These are phyloP conservation scores for Trypanosoma grayi DNA, from an alignment of 208 protist species.

Conservation along the genomic window DNA sequence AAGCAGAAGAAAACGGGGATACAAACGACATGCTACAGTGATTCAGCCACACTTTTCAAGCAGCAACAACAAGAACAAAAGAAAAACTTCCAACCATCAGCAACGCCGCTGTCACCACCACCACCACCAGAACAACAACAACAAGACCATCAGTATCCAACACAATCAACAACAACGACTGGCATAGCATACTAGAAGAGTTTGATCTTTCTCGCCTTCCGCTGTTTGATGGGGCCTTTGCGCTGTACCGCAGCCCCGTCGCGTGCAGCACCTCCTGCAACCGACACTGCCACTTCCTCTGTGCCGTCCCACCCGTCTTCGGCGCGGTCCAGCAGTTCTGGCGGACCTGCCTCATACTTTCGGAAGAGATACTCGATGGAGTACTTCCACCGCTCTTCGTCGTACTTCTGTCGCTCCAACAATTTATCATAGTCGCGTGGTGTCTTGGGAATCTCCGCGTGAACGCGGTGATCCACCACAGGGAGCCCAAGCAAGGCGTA, in stretches of 20 bases:
- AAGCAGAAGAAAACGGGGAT: no score
- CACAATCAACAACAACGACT: not conserved
- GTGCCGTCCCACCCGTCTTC: conserved; percentile 73
- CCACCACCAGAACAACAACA: not conserved
- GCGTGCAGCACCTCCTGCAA: conserved; percentile 28
- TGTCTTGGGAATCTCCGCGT: conserved; percentile 82
- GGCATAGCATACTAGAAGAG: conserved; percentile 48
- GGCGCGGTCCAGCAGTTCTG: conserved; percentile 68
- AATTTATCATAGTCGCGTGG: conserved; percentile 77
- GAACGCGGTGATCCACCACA: conserved; percentile 73
- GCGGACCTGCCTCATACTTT: conserved; percentile 78
- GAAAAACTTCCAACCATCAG: no score
- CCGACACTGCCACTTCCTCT: conserved; percentile 36
- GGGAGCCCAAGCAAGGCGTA: conserved; percentile 79
- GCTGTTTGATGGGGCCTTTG: conserved; percentile 80
- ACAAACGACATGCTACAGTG: no score
- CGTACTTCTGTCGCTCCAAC: conserved; percentile 82
- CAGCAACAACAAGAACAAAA: no score
- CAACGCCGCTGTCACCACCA: no score
- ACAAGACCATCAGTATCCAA: no score
- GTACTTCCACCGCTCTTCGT: conserved; percentile 90
- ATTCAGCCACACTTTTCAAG: no score
- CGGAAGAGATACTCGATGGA: conserved; percentile 88
- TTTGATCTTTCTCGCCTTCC: conserved; percentile 90
- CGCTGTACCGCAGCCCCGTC: conserved; percentile 45